These are phyloP conservation scores for Lactarius indigo DNA, from an alignment of 768 basidiomycete species.

Conservation along the genomic window DNA sequence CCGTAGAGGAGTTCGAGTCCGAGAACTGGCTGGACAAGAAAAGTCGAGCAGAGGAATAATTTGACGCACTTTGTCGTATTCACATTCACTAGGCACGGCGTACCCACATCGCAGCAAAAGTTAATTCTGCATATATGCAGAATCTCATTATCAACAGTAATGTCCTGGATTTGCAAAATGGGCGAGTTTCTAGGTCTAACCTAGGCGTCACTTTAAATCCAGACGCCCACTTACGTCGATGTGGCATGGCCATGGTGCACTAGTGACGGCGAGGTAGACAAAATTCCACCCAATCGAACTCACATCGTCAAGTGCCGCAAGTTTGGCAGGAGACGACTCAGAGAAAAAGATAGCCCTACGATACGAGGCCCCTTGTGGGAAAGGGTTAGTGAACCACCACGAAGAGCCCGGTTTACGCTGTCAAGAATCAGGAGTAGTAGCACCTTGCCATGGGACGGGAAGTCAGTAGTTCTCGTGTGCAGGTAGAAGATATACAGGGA, in stretches of 20 bases:
- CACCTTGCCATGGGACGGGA: too few species aligned
- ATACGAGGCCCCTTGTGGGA: neutral
- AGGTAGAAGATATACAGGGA: too few species aligned
- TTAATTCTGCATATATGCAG: neutral
- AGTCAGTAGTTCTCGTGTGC: too few species aligned
- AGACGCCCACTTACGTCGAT: too few species aligned
- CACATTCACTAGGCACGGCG: neutral
- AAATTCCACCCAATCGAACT: neutral
- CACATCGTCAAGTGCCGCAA: too few species aligned
- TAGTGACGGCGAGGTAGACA: neutral
- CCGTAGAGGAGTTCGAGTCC: slow-evolving; percentile 23
- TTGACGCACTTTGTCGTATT: neutral
- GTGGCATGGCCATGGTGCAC: too few species aligned
- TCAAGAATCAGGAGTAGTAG: too few species aligned
- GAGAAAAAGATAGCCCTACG: neutral
- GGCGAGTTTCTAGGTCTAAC: neutral
- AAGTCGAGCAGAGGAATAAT: neutral
- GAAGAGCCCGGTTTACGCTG: too few species aligned
- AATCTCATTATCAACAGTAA: too few species aligned
- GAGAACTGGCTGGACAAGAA: slow-evolving; percentile 2
- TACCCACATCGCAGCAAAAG: neutral
- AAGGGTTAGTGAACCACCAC: neutral
- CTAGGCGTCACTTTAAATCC: too few species aligned
- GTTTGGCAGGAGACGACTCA: too few species aligned
- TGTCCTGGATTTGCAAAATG: too few species aligned